Percentiles rank a stretch among this genome's conserved stretches.
Conservation (phyloP, 192 early-diverging fungal species). For the Geranomyces variabilis region DNA sequence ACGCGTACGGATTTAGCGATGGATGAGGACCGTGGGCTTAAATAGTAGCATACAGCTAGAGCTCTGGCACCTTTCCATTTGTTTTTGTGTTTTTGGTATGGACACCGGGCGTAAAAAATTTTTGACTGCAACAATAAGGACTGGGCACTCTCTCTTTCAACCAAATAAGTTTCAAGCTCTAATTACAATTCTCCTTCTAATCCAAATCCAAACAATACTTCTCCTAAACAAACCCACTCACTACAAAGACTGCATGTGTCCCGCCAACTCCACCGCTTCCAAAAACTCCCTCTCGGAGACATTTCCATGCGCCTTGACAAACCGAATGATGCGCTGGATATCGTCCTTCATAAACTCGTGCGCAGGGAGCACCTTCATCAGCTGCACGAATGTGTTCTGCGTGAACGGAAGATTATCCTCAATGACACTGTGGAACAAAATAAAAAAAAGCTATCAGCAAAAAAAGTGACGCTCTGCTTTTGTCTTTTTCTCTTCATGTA, state of each 20-base stretch:
- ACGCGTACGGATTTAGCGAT: no score
- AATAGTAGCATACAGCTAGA: no score
- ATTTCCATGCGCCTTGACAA: slow-evolving; percentile 51
- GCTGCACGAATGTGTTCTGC: slow-evolving; percentile 48
- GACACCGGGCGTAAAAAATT: no score
- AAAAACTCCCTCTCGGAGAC: slow-evolving; percentile 58
- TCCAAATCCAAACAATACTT: no score
- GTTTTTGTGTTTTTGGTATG: no score
- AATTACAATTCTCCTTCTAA: no score
- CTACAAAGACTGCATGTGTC: slow-evolving; percentile 23
- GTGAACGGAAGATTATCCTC: slow-evolving; percentile 51
- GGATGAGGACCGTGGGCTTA: no score
- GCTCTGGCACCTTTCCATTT: no score
- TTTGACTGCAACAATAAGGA: no score
- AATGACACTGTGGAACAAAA: slow-evolving; percentile 20
- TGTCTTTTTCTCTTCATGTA: slow-evolving; percentile 27
- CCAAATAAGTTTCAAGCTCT: no score
- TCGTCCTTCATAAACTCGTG: slow-evolving; percentile 59
- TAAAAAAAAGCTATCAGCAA: background rate
- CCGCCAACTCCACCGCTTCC: slow-evolving; percentile 53
- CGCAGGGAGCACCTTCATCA: slow-evolving; percentile 53
- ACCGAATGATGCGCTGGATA: slow-evolving; percentile 60
- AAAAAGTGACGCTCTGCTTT: background rate
- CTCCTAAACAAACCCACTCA: no score
- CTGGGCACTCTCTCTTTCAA: no score